phyloP scores from a whole-genome alignment of 2,329 filamentous ascomycete species.

The Cytospora chrysosperma region DNA sequence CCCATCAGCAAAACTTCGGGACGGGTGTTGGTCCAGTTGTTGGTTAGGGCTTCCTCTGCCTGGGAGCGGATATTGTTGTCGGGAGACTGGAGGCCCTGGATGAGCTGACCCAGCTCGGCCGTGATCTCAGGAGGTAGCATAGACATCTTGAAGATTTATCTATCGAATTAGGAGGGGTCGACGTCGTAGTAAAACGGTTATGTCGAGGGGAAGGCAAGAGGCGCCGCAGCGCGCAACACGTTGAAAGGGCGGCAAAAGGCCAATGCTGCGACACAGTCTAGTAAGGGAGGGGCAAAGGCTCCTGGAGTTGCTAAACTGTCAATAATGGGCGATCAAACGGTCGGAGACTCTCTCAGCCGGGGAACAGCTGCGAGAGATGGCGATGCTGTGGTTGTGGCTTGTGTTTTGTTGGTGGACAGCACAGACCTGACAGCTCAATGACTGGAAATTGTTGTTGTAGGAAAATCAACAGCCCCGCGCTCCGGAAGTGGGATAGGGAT shows the following conservation, averaged over 20 bases:
- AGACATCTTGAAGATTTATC: conserved; percentile 60
- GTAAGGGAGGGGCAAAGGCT: background rate
- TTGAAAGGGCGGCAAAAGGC: conserved; percentile 7
- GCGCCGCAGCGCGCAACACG: conserved; percentile 25
- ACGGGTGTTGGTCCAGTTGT: conserved; percentile 79
- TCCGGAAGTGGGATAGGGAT: conserved; percentile 1
- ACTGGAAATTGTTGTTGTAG: background rate
- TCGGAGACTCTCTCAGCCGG: background rate
- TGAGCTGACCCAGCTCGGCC: conserved; percentile 78
- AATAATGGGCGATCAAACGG: background rate
- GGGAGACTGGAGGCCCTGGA: conserved; percentile 83
- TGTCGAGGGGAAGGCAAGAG: conserved; percentile 18
- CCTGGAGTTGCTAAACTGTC: background rate
- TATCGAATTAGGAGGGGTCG: conserved; percentile 6
- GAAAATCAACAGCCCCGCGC: conserved; percentile 9
- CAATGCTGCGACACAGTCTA: conserved; percentile 15
- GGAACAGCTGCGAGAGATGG: background rate
- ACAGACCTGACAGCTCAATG: background rate
- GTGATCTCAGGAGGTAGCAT: conserved; percentile 82
- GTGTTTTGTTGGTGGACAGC: background rate
- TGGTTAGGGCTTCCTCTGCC: conserved; percentile 87
- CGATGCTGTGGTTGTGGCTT: background rate
- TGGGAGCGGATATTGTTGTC: conserved; percentile 84
- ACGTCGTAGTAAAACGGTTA: conserved; percentile 10
- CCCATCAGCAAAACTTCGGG: conserved; percentile 93